phyloP scores from a whole-genome alignment of 2,329 filamentous ascomycete species.

The Colletotrichum sp. region DNA sequence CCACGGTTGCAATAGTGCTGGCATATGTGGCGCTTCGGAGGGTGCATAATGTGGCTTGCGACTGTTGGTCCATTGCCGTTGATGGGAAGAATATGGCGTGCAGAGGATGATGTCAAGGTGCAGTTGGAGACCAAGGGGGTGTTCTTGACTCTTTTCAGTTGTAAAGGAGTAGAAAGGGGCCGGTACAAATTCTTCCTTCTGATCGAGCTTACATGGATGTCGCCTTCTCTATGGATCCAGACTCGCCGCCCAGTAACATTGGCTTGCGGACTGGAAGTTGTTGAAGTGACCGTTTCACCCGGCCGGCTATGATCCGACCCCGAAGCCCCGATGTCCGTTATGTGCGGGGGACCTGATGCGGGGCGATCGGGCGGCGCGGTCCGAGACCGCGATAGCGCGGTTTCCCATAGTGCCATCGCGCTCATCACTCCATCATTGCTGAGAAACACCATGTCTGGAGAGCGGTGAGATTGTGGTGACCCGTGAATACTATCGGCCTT shows the following conservation, averaged over 20 bases:
- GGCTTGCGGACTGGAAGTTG: background rate
- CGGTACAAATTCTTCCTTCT: background rate
- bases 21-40: background rate
- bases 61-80: background rate
- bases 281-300: background rate
- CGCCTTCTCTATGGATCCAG: background rate
- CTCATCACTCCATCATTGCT: background rate
- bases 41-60: background rate
- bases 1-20: background rate
- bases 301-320: background rate
- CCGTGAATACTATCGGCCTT: background rate
- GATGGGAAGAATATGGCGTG: rapidly evolving
- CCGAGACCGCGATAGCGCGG: slow-evolving; percentile 65
- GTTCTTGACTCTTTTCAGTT: background rate
- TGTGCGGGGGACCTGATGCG: background rate
- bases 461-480: background rate
- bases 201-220: background rate
- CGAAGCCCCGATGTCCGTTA: slow-evolving; percentile 60
- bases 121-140: background rate
- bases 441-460: background rate
- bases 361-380: slow-evolving; percentile 14
- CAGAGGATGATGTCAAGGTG: background rate
- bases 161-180: background rate
- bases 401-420: slow-evolving; percentile 50
- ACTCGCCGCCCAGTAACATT: background rate